Conservation (phyloP, 192 early-diverging fungal species). For the Spizellomyces punctatus region DNA sequence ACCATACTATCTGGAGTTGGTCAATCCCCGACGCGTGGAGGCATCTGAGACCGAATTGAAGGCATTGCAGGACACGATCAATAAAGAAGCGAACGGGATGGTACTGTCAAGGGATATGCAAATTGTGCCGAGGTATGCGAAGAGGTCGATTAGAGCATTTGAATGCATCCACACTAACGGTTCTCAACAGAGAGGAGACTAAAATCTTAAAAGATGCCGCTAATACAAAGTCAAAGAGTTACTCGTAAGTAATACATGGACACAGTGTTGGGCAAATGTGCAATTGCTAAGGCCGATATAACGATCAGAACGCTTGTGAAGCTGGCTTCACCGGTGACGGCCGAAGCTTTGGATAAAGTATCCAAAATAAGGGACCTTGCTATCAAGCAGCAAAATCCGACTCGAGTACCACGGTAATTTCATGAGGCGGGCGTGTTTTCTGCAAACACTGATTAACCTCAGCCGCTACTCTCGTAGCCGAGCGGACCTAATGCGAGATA, state of each 20-base stretch:
- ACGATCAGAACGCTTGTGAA: slow-evolving; percentile 32
- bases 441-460: background rate
- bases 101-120: slow-evolving; percentile 42
- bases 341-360: slow-evolving; percentile 23
- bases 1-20: slow-evolving; percentile 88
- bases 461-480: slow-evolving; percentile 28
- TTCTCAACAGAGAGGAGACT: slow-evolving; percentile 35
- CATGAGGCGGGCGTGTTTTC: background rate
- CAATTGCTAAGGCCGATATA: too few relatives aligned
- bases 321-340: slow-evolving; percentile 29
- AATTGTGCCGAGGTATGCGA: slow-evolving; percentile 34
- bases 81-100: slow-evolving; percentile 34
- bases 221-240: slow-evolving; percentile 51
- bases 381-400: slow-evolving; percentile 51
- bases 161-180: background rate
- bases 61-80: slow-evolving; percentile 41
- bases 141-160: background rate
- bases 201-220: slow-evolving; percentile 47
- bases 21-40: slow-evolving; percentile 66
- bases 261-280: too few relatives aligned
- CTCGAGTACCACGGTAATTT: slow-evolving; percentile 45
- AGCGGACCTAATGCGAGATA: slow-evolving; percentile 48
- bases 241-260: slow-evolving; percentile 28
- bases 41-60: slow-evolving; percentile 29
- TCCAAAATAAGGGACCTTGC: slow-evolving; percentile 30